Base-by-base conservation (phyloP, 495 filamentous ascomycete genomes). In the Ascodesmis nigricans region DNA sequence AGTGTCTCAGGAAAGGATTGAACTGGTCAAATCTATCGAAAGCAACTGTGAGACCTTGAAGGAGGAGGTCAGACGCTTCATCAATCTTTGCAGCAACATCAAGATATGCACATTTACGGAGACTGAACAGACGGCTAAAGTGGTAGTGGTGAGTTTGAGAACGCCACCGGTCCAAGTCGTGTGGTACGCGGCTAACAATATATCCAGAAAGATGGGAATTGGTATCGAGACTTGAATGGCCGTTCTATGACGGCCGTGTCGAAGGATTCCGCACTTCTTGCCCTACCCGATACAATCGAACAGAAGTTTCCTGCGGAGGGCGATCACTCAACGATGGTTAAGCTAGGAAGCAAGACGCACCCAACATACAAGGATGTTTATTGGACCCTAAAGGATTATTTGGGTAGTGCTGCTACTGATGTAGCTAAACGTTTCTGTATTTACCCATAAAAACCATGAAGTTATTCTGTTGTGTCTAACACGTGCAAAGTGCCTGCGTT, bases 241-340 rank as follows among this genome's bases (percentile, higher is more conserved):
- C 15, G 25, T 15, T 21, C 5, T 15, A 19, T 24, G 1, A 38
- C 11, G 1, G 13, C 5, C 13, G 36, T 1, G 11, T 22, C 7
- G 28, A 23, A 16, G 14, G 22, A 21, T 5, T 29, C 35, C 8
- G 8, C n/a, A 2, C 8, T 35, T 15, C 36, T 34, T 6, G 35
- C 33, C 19, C 21, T 35, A 4, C 33, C 33, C 7, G 18, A 24
- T 7, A 5, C 35, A 19, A 34, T 29, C 4, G 16, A 29, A 31
- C 9, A 26, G 5, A 15, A 18, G 8, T 23, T 21, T 1, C 13
- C 10, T 1, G 29, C 39, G 6, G 21, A 35, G 6, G 35, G 22
- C 1, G 23, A 43, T 14, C 40, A 35, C 21, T 39, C 11, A 3
- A 30, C 9, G 1, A 33, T 43, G 36, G 29, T 39, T 2, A 38